phyloP scores from a whole-genome alignment of 116 monocot species.

The Zostera marina region DNA sequence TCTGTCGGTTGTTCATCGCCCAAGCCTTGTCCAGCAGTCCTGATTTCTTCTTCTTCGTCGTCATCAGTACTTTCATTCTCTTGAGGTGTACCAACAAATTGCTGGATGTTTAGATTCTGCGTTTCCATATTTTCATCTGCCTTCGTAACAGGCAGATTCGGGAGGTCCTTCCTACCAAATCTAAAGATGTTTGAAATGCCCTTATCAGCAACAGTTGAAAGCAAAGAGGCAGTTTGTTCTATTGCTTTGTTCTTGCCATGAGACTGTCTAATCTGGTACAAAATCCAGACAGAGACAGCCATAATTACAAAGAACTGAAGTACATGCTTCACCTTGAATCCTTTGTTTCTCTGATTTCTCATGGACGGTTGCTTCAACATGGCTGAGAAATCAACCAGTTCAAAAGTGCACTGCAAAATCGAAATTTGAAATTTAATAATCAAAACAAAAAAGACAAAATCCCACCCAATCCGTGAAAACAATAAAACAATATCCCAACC shows the following conservation, averaged over 20 bases:
- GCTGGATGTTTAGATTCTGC: conserved; percentile 13
- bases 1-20: conserved; percentile 25
- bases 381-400: not conserved
- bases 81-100: conserved; percentile 1
- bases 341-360: conserved; percentile 55
- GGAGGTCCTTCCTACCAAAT: conserved; percentile 70
- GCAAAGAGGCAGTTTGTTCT: conserved; percentile 10
- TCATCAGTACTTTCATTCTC: conserved; percentile 21
- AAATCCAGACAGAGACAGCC: conserved; percentile 58
- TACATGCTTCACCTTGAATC: conserved; percentile 48
- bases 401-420: too few relatives aligned
- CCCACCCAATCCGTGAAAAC: too few relatives aligned
- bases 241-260: conserved; percentile 47
- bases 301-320: conserved; percentile 58
- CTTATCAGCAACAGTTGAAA: conserved; percentile 9
- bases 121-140: conserved; percentile 2
- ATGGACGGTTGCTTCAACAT: conserved; percentile 45
- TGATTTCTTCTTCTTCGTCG: conserved; percentile 17
- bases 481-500: too few relatives aligned
- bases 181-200: conserved; percentile 14
- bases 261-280: conserved; percentile 89
- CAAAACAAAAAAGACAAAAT: too few relatives aligned
- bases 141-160: conserved; percentile 3
- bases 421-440: too few relatives aligned
- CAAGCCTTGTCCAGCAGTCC: conserved; percentile 13